phyloP scores from a whole-genome alignment of 1,139 yeast genomes.

The Hyphopichia khmerensis region DNA sequence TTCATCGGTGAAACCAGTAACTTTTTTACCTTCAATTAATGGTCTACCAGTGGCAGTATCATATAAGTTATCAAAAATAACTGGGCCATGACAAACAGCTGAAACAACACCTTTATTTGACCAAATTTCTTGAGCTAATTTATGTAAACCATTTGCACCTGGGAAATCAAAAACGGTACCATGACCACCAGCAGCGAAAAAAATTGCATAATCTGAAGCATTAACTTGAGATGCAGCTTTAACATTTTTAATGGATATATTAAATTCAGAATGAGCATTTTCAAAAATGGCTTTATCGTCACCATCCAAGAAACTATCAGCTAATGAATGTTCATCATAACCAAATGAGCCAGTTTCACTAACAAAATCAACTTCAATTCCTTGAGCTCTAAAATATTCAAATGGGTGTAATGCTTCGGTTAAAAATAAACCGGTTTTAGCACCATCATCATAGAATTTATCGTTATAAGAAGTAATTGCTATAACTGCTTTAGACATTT shows the following conservation, averaged over 20 bases:
- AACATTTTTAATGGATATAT: conserved; percentile 28
- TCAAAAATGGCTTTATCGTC: conserved; percentile 40
- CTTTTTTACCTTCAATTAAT: conserved; percentile 49
- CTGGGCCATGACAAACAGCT: conserved; percentile 71
- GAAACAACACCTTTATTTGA: conserved; percentile 53
- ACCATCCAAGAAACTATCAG: conserved; percentile 38
- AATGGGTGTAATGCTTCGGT: conserved; percentile 61
- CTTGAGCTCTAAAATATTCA: conserved; percentile 42
- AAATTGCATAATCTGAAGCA: conserved; percentile 48
- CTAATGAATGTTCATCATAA: conserved; percentile 52
- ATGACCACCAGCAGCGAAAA: conserved; percentile 68
- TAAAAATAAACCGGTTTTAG: conserved; percentile 55
- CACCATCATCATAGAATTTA: conserved; percentile 54
- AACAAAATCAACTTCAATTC: conserved; percentile 52
- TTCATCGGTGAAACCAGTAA: conserved; percentile 60
- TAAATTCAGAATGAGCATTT: conserved; percentile 39
- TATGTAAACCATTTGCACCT: conserved; percentile 45
- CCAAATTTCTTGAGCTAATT: conserved; percentile 45
- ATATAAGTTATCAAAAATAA: conserved; percentile 46
- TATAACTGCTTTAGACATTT: conserved; percentile 42
- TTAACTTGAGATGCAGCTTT: conserved; percentile 45
- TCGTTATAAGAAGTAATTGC: conserved; percentile 53
- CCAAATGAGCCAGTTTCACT: conserved; percentile 59
- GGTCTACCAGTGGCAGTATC: conserved; percentile 42
- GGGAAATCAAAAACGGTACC: conserved; percentile 62